Percentiles rank a stretch among this genome's conserved stretches.
These are phyloP conservation scores for Solanum sitiens DNA, from an alignment of 257 asterid species.

Conservation along the genomic window DNA sequence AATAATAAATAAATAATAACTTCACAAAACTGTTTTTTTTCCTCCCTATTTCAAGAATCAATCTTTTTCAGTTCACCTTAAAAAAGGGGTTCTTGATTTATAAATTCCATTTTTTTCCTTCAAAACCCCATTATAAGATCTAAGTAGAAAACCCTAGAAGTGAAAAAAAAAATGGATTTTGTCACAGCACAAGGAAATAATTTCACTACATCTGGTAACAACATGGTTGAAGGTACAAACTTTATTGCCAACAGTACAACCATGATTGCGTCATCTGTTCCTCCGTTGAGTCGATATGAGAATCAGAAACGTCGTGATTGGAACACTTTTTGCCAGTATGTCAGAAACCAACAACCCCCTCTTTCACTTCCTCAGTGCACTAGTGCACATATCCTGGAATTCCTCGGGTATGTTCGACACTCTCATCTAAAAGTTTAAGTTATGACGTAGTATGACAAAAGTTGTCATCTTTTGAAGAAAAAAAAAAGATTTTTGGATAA, in stretches of 20 bases:
- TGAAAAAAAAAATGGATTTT: background rate
- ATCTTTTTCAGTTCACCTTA: background rate
- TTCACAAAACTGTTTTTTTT: background rate
- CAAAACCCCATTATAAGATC: background rate
- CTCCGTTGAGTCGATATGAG: slow-evolving; percentile 18
- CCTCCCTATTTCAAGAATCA: background rate
- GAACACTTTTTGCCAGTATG: slow-evolving; percentile 31
- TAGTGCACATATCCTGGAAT: slow-evolving; percentile 16
- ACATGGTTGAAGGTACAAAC: background rate
- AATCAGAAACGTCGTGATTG: slow-evolving; percentile 34
- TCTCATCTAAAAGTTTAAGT: background rate
- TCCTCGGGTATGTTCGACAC: background rate
- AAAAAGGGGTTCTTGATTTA: background rate
- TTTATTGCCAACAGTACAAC: background rate
- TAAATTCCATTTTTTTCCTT: background rate
- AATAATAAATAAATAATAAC: background rate
- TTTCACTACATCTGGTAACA: background rate
- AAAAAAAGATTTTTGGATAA: background rate
- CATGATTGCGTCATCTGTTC: background rate
- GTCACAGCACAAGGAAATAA: background rate
- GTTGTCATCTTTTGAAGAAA: too few species aligned
- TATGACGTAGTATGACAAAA: background rate
- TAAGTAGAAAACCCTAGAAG: background rate
- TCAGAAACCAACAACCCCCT: slow-evolving; percentile 22
- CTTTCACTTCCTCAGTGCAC: slow-evolving; percentile 7